Conservation (phyloP, 208 protist genomes). For the Leishmania arabica region DNA sequence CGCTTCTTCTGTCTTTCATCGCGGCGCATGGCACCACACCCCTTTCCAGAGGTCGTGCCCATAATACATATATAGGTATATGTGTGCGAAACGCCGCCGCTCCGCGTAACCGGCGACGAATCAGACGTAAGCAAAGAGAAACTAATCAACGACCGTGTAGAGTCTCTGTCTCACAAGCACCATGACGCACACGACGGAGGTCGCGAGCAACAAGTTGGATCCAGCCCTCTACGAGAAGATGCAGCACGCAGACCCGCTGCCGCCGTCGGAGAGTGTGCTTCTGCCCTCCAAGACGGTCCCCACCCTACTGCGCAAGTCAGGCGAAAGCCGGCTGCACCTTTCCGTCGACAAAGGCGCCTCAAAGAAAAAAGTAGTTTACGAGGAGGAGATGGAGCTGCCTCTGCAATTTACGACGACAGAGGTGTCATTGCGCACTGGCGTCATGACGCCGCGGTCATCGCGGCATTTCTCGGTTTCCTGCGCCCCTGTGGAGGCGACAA, state of each 20-base stretch:
- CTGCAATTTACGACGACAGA: constrained; percentile 10
- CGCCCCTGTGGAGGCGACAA: constrained; percentile 9
- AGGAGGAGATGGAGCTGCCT: not conserved
- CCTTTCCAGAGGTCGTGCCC: not conserved
- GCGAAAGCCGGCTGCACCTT: constrained; percentile 13
- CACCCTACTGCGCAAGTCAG: constrained; percentile 2
- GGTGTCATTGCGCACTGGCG: not conserved
- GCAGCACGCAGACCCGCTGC: constrained; percentile 8
- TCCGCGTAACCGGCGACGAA: not conserved
- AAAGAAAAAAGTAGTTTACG: not conserved
- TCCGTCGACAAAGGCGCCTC: not conserved
- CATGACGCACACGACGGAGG: not conserved
- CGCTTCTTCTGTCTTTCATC: not conserved
- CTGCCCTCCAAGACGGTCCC: constrained; percentile 16
- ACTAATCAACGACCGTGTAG: not conserved
- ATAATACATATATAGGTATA: no score
- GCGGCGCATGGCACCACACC: not conserved
- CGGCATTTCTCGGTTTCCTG: constrained; percentile 19
- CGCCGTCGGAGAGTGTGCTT: constrained; percentile 21
- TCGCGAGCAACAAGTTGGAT: not conserved
- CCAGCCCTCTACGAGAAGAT: constrained; percentile 12
- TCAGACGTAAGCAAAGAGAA: not conserved
- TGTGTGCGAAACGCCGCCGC: not conserved
- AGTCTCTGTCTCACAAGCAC: not conserved
- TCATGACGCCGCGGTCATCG: constrained; percentile 1